A percentile compares a stretch with the other conserved stretches of the same genome.
Conservation (phyloP, 2,329 filamentous ascomycete species). For the Helminthosporium solani region DNA sequence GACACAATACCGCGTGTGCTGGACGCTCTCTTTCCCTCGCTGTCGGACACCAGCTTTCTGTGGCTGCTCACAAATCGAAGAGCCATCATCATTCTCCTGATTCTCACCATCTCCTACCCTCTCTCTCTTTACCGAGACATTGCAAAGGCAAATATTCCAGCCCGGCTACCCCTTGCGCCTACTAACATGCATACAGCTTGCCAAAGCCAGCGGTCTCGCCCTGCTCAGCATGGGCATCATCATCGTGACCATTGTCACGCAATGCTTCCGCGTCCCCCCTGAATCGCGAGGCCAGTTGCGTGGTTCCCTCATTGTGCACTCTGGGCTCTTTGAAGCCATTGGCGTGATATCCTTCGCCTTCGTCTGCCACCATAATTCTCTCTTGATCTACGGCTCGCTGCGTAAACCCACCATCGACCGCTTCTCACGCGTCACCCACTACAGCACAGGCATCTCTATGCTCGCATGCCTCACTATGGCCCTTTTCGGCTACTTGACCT, state of each 20-base stretch:
- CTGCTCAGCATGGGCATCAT: constrained; percentile 92
- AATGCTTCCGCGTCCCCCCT: constrained; percentile 72
- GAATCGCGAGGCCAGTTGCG: constrained; percentile 72
- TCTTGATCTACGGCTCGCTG: constrained; percentile 95
- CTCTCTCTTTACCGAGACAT: constrained; percentile 95
- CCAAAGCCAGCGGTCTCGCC: constrained; percentile 92
- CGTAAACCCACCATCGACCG: constrained; percentile 93
- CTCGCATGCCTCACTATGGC: constrained; percentile 89
- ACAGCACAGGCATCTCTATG: constrained; percentile 86
- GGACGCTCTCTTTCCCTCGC: constrained; percentile 73
- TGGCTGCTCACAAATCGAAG: constrained; percentile 79
- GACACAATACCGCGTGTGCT: constrained; percentile 94
- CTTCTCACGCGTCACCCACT: constrained; percentile 90
- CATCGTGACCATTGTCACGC: constrained; percentile 80
- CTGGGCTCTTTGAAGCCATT: constrained; percentile 90
- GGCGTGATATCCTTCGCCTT: constrained; percentile 94
- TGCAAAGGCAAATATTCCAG: constrained; percentile 64
- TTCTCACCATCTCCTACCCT: constrained; percentile 83
- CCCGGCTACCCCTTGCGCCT: constrained; percentile 4
- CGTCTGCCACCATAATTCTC: constrained; percentile 87
- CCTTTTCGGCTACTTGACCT: constrained; percentile 84
- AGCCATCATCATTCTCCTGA: constrained; percentile 84
- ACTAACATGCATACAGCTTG: constrained; percentile 63
- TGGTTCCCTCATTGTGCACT: constrained; percentile 73
- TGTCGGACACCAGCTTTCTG: constrained; percentile 72